Conservation (phyloP, 768 basidiomycete genomes). For the Chalciporus chontae region DNA sequence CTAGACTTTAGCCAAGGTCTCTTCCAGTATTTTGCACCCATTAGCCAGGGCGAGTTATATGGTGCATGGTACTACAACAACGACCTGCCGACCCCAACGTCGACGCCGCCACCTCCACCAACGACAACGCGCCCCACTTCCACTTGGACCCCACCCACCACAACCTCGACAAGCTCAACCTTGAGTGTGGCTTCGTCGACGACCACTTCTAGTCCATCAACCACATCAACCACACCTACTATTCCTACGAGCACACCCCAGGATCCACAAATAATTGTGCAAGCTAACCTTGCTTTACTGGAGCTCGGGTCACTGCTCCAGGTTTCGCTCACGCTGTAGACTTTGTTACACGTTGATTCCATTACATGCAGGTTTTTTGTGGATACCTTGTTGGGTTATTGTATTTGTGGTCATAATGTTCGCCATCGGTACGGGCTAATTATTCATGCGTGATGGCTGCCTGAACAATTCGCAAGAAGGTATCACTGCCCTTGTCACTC, state of each 20-base stretch:
- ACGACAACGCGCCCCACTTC: constrained; percentile 19
- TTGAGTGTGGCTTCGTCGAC: constrained; percentile 4
- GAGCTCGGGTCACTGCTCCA: constrained; percentile 21
- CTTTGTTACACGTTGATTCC: background rate
- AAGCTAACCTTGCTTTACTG: constrained; percentile 26
- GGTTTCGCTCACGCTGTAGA: constrained; percentile 6
- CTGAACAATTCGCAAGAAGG: constrained; percentile 35
- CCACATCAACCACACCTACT: constrained; percentile 4
- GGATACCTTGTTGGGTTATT: background rate
- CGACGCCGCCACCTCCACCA: constrained; percentile 11
- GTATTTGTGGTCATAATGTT: background rate
- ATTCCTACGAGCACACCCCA: constrained; percentile 18
- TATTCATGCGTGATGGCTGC: constrained; percentile 24
- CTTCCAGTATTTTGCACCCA: constrained; percentile 39
- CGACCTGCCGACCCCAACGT: constrained; percentile 18
- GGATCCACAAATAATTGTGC: constrained; percentile 19
- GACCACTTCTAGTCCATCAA: constrained; percentile 5
- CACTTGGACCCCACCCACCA: constrained; percentile 16
- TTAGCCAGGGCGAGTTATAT: constrained; percentile 32
- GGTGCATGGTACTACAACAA: constrained; percentile 40
- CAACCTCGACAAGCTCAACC: constrained; percentile 9
- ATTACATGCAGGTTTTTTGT: background rate
- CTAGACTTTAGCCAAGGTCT: constrained; percentile 47
- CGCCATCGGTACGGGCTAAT: background rate
- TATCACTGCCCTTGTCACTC: constrained; percentile 20